phyloP scores from a whole-genome alignment of 768 basidiomycete species.

The Serendipita sp. region DNA sequence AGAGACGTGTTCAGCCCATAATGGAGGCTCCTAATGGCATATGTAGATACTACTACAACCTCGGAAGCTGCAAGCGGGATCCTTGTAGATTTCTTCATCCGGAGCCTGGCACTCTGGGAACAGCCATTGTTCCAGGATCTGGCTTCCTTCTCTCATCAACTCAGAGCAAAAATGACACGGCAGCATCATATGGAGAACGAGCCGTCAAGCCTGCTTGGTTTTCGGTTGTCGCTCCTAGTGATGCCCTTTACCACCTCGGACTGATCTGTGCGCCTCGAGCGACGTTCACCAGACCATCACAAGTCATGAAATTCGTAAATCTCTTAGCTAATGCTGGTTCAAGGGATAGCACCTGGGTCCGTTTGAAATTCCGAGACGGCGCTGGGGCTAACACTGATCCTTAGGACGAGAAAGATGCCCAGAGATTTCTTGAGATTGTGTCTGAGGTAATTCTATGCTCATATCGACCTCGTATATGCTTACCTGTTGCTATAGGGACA shows the following conservation, averaged over 20 bases:
- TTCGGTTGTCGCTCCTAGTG: background rate
- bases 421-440: slow-evolving; percentile 27
- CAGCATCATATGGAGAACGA: slow-evolving; percentile 29
- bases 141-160: background rate
- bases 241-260: background rate
- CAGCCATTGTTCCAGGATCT: background rate
- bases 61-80: slow-evolving; percentile 30
- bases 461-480: background rate
- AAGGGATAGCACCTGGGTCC: slow-evolving; percentile 11
- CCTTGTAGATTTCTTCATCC: slow-evolving; percentile 33
- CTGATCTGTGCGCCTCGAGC: background rate
- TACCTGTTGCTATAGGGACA: slow-evolving; percentile 25
- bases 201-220: slow-evolving; percentile 13
- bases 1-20: no score
- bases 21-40: slow-evolving; percentile 20
- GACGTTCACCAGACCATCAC: slow-evolving; percentile 24
- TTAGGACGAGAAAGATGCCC: slow-evolving; percentile 26
- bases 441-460: slow-evolving; percentile 21
- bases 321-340: slow-evolving; percentile 11
- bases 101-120: slow-evolving; percentile 7
- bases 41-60: slow-evolving; percentile 34
- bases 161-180: slow-evolving; percentile 20
- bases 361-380: slow-evolving; percentile 18
- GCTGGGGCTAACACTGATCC: slow-evolving; percentile 25
- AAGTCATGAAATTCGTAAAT: slow-evolving; percentile 31